Evolutionary conservation across 805 yeast species (phyloP).

Genomic region (Candida dajiaensis): DNA sequence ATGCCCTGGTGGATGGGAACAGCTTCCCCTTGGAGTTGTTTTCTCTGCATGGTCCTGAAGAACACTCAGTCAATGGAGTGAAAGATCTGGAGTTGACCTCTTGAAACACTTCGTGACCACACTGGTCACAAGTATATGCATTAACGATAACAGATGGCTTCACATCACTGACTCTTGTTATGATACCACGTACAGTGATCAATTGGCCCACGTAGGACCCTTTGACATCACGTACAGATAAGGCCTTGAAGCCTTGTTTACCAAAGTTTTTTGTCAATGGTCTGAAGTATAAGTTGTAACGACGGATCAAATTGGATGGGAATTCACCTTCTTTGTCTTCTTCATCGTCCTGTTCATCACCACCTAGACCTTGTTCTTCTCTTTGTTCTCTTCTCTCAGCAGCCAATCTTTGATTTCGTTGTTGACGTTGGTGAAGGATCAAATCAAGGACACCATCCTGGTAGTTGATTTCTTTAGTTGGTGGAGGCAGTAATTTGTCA

Average conservation of each 20-base stretch:
- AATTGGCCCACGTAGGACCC: conserved; percentile 81
- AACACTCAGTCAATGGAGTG: conserved; percentile 84
- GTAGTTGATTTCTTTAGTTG: conserved; percentile 74
- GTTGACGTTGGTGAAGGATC: conserved; percentile 81
- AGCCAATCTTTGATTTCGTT: conserved; percentile 69
- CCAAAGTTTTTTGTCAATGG: conserved; percentile 49
- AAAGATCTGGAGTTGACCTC: conserved; percentile 82
- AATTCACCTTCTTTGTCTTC: conserved; percentile 43
- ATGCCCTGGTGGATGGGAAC: conserved; percentile 90
- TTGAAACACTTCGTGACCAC: conserved; percentile 96
- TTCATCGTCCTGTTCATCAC: conserved; percentile 23
- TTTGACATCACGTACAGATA: conserved; percentile 86
- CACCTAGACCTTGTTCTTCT: conserved; percentile 32
- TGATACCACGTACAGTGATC: conserved; percentile 89
- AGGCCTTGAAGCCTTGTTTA: conserved; percentile 38
- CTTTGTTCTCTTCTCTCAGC: conserved; percentile 63
- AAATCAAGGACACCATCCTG: conserved; percentile 91
- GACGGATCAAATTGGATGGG: conserved; percentile 80
- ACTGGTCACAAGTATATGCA: conserved; percentile 95
- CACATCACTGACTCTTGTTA: conserved; percentile 93
- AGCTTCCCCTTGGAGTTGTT: conserved; percentile 85
- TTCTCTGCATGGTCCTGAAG: conserved; percentile 68
- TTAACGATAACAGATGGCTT: conserved; percentile 87
- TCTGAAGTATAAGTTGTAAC: conserved; percentile 81
- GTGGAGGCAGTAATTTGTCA: conserved; percentile 80